A percentile compares a stretch with the other conserved stretches of the same genome.
Conservation (phyloP, 345 rosid species). For the Ceriops decandra region DNA sequence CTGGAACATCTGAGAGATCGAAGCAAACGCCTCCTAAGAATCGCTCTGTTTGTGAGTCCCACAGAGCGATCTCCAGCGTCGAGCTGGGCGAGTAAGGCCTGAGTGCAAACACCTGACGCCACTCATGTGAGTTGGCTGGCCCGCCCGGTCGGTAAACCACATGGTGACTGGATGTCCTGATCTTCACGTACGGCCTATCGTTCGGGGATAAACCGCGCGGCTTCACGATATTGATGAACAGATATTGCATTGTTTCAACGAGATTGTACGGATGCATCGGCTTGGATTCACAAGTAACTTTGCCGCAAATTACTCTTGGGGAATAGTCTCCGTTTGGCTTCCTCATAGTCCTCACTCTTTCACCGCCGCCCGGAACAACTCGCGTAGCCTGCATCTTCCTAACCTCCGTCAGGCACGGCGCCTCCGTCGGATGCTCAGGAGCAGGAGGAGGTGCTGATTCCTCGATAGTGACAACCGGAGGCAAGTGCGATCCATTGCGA, state of each 20-base stretch:
- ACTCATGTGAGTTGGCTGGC: slow-evolving; percentile 63
- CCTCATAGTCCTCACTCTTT: slow-evolving; percentile 49
- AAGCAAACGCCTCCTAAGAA: slow-evolving; percentile 89
- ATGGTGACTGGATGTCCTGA: slow-evolving; percentile 50
- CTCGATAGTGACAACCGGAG: slow-evolving; percentile 50
- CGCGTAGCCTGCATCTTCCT: slow-evolving; percentile 62
- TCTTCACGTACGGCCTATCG: slow-evolving; percentile 59
- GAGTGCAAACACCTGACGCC: slow-evolving; percentile 84
- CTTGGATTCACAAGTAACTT: slow-evolving; percentile 38
- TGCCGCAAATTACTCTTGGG: slow-evolving; percentile 59
- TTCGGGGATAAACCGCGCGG: slow-evolving; percentile 67
- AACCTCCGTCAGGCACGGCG: slow-evolving; percentile 45
- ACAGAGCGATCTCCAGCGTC: slow-evolving; percentile 74
- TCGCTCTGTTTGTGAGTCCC: slow-evolving; percentile 69
- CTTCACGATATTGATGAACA: slow-evolving; percentile 69
- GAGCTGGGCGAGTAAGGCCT: slow-evolving; percentile 45
- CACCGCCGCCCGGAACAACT: slow-evolving; percentile 34
- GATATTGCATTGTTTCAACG: slow-evolving; percentile 89
- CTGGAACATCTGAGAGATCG: slow-evolving; percentile 79
- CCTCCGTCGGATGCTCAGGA: slow-evolving; percentile 20
- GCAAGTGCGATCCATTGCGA: slow-evolving; percentile 35
- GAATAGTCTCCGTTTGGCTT: slow-evolving; percentile 59
- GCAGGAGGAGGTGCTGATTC: slow-evolving; percentile 42
- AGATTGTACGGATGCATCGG: slow-evolving; percentile 60
- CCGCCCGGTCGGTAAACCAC: slow-evolving; percentile 56